phyloP scores from a whole-genome alignment of 2,329 filamentous ascomycete genomes.

The Scedosporium dehoogii region DNA sequence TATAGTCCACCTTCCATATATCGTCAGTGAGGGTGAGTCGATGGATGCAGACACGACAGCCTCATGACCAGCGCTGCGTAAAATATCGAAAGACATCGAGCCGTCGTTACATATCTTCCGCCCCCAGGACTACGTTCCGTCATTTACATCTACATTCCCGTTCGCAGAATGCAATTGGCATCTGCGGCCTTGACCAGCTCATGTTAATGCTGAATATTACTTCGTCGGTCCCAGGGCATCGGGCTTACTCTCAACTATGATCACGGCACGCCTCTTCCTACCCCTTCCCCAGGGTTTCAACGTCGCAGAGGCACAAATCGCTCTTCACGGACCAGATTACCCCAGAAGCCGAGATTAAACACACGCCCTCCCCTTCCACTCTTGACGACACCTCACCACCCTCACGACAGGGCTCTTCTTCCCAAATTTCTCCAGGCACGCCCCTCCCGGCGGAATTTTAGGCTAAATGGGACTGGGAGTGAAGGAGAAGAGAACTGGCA shows the following conservation, averaged over 20 bases:
- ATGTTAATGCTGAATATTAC: no score
- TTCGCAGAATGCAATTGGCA: no score
- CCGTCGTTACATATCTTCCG: background rate
- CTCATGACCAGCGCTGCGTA: background rate
- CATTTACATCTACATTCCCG: background rate
- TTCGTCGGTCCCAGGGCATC: no score
- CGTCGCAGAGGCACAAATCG: background rate
- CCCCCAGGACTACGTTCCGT: background rate
- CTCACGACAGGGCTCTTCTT: background rate
- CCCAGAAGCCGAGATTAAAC: background rate
- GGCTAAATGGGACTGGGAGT: background rate
- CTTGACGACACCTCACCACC: background rate
- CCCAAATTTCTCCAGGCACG: background rate
- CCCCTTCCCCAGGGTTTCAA: background rate
- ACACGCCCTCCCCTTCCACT: background rate
- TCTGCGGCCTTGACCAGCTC: no score
- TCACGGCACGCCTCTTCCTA: background rate
- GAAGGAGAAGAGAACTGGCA: background rate
- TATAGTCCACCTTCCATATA: background rate
- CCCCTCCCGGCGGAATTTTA: background rate
- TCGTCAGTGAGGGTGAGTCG: background rate
- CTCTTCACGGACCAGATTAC: background rate
- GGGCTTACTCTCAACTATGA: background rate
- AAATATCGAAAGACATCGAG: background rate
- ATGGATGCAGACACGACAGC: background rate